These are phyloP conservation scores for Xylaria venustula DNA, from an alignment of 495 filamentous ascomycete species.

Conservation along the genomic window DNA sequence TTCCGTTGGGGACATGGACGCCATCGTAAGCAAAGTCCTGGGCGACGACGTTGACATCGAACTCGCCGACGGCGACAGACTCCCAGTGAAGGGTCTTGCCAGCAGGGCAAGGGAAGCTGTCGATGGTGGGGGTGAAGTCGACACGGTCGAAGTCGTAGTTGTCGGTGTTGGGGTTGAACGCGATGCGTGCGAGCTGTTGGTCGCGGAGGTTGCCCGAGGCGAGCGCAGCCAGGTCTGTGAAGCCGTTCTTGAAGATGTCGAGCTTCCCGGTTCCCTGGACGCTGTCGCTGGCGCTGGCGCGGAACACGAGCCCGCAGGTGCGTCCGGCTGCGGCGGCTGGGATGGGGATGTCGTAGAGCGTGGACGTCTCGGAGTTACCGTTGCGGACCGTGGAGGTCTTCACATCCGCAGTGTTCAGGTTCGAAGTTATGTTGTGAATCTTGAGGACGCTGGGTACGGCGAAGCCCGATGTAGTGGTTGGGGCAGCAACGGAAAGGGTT, in stretches of 20 bases:
- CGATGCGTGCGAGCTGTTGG: slow-evolving; percentile 18
- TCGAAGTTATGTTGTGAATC: slow-evolving; percentile 19
- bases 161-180: slow-evolving; percentile 14
- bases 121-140: slow-evolving; percentile 16
- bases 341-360: slow-evolving; percentile 29
- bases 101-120: slow-evolving; percentile 24
- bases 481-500: slow-evolving; percentile 26
- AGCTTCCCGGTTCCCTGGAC: slow-evolving; percentile 11
- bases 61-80: slow-evolving; percentile 19
- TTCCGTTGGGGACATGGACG: slow-evolving; percentile 16
- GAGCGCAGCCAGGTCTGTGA: slow-evolving; percentile 20
- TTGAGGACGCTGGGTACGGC: slow-evolving; percentile 24
- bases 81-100: slow-evolving; percentile 22
- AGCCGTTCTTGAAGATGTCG: slow-evolving; percentile 24
- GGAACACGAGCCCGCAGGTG: slow-evolving; percentile 25
- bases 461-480: slow-evolving; percentile 18
- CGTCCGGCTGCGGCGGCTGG: slow-evolving; percentile 17
- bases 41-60: slow-evolving; percentile 18
- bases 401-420: slow-evolving; percentile 9
- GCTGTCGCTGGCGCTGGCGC: slow-evolving; percentile 6
- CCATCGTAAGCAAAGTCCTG: slow-evolving; percentile 23
- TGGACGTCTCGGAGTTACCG: slow-evolving; percentile 18
- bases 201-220: slow-evolving; percentile 21
- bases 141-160: slow-evolving; percentile 19
- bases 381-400: slow-evolving; percentile 16